Conservation (phyloP, 192 early-diverging fungal genomes). For the Backusella tarrabulga region DNA sequence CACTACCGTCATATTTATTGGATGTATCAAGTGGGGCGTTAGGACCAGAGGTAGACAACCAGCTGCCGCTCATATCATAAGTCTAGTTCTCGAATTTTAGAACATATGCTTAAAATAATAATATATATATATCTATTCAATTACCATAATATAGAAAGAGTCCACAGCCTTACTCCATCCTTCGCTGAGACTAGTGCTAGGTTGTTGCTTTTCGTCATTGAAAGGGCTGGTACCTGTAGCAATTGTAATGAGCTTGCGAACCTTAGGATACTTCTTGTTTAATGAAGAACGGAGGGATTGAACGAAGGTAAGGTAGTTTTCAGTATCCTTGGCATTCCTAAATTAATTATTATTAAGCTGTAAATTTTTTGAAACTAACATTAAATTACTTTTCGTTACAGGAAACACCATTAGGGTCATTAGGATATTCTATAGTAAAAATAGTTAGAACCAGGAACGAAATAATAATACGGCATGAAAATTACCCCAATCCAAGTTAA, state of each 20-base stretch:
- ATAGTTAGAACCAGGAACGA: not conserved
- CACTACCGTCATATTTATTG: slow-evolving; percentile 1
- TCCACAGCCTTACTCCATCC: slow-evolving; percentile 24
- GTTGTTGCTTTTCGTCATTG: slow-evolving; percentile 24
- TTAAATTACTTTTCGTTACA: slow-evolving; percentile 35
- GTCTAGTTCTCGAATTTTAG: not conserved
- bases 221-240: slow-evolving; percentile 37
- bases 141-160: slow-evolving; percentile 27
- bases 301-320: slow-evolving; percentile 39
- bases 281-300: slow-evolving; percentile 31
- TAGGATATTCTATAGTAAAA: slow-evolving; percentile 34
- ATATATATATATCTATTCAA: not conserved
- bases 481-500: slow-evolving; percentile 65
- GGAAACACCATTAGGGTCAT: slow-evolving; percentile 31
- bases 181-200: slow-evolving; percentile 9
- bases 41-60: slow-evolving; percentile 26
- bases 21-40: slow-evolving; percentile 28
- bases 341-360: not conserved
- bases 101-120: not conserved
- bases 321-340: slow-evolving; percentile 35
- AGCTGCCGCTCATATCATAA: slow-evolving; percentile 30
- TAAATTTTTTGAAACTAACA: not conserved
- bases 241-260: slow-evolving; percentile 34
- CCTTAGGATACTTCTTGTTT: slow-evolving; percentile 6
- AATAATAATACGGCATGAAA: slow-evolving; percentile 34